Percentiles rank a stretch among this genome's conserved stretches.
phyloP scores from a whole-genome alignment of 2,329 filamentous ascomycete genomes.

The Colletotrichum limetticola region DNA sequence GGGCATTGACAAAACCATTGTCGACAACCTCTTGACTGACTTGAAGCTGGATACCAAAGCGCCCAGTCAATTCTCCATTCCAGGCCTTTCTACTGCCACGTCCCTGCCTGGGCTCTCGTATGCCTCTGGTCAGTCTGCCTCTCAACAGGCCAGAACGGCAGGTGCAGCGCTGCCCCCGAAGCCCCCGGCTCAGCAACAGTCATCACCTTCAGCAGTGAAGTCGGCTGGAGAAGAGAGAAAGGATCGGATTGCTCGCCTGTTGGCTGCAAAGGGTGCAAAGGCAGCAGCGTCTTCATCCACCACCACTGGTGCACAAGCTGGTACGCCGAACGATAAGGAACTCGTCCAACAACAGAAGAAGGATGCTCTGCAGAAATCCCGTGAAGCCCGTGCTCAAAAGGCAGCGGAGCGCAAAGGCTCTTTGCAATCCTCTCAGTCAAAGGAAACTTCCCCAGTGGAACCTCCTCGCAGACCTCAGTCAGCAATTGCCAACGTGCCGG shows the following conservation, averaged over 20 bases:
- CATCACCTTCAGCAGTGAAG: constrained; percentile 39
- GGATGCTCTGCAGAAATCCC: constrained; percentile 74
- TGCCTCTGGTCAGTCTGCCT: neutral
- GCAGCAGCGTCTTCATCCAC: constrained; percentile 21
- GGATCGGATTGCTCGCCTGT: constrained; percentile 79
- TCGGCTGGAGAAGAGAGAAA: constrained; percentile 70
- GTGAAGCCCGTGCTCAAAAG: constrained; percentile 54
- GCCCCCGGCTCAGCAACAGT: neutral
- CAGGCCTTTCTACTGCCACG: neutral
- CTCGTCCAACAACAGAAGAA: constrained; percentile 80
- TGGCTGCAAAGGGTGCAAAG: constrained; percentile 78
- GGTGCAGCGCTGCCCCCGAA: neutral
- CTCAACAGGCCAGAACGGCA: neutral
- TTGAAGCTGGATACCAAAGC: constrained; percentile 66
- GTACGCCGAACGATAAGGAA: constrained; percentile 72
- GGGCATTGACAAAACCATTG: constrained; percentile 72
- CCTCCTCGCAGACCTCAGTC: neutral
- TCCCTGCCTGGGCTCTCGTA: neutral
- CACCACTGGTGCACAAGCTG: constrained; percentile 24
- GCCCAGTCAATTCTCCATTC: constrained; percentile 24
- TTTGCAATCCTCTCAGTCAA: constrained; percentile 15
- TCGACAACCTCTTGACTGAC: constrained; percentile 75
- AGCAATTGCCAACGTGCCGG: neutral
- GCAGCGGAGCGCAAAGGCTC: constrained; percentile 38
- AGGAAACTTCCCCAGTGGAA: constrained; percentile 7